Conservation (phyloP, 2,329 filamentous ascomycete genomes). For the Beauveria brongniartii region DNA sequence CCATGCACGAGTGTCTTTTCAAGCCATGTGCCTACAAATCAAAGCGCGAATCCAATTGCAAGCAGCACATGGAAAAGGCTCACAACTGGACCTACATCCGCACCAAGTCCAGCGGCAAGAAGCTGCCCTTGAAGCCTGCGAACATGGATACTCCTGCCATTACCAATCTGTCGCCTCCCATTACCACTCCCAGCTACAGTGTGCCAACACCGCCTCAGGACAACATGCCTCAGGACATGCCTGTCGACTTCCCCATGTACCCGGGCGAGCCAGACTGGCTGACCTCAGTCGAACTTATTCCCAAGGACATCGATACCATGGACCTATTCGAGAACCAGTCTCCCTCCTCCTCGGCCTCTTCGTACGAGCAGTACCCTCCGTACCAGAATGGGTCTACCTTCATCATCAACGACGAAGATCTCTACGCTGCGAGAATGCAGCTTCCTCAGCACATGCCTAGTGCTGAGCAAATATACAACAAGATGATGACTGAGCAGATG, state of each 20-base stretch:
- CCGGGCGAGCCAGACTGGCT: conserved; percentile 39
- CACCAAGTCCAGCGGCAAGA: conserved; percentile 84
- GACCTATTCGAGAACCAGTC: conserved; percentile 28
- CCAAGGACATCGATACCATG: conserved; percentile 32
- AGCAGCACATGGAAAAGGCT: conserved; percentile 97
- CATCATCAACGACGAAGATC: conserved; percentile 51
- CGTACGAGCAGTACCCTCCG: conserved; percentile 46
- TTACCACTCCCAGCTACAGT: conserved; percentile 40
- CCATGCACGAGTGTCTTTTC: conserved; percentile 76
- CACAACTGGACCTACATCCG: conserved; percentile 87
- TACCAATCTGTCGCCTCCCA: conserved; percentile 55
- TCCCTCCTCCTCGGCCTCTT: conserved; percentile 27
- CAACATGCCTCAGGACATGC: conserved; percentile 22
- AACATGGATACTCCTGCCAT: conserved; percentile 50
- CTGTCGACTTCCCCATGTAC: conserved; percentile 41
- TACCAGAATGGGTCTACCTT: conserved; percentile 57
- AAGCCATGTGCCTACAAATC: conserved; percentile 85
- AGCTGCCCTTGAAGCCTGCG: conserved; percentile 36
- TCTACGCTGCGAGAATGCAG: conserved; percentile 51
- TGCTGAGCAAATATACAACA: conserved; percentile 33
- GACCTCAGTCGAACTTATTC: conserved; percentile 22
- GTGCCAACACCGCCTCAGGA: conserved; percentile 53
- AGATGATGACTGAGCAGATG: conserved; percentile 36
- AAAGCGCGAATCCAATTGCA: conserved; percentile 94
- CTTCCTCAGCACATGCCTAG: conserved; percentile 41